A percentile compares a stretch with the other conserved stretches of the same genome.
Evolutionary conservation across 352 stramenopile species (phyloP).

Genomic region (Saprolegnia parasitica): DNA sequence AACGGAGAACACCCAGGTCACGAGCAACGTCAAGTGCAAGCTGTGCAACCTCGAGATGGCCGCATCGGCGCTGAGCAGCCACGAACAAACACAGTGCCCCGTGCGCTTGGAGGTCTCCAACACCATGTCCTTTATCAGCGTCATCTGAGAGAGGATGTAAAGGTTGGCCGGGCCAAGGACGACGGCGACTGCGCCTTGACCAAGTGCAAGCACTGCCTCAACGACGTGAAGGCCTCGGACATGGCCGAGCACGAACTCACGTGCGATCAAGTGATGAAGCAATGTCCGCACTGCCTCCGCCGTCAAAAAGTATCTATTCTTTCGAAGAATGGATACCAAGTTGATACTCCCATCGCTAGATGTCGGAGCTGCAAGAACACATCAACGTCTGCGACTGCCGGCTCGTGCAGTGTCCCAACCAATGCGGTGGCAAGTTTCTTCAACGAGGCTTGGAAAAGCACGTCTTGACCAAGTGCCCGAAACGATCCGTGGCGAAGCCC

Average conservation of each 20-base stretch:
- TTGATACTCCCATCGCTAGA: slow-evolving; percentile 32
- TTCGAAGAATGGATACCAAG: not conserved
- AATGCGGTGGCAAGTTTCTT: slow-evolving; percentile 74
- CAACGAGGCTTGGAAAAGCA: slow-evolving; percentile 73
- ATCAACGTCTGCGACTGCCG: slow-evolving; percentile 80
- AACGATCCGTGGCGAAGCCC: slow-evolving; percentile 30
- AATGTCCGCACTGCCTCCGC: slow-evolving; percentile 74
- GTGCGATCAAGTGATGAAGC: slow-evolving; percentile 79
- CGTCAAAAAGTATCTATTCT: slow-evolving; percentile 54
- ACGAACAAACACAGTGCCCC: slow-evolving; percentile 53
- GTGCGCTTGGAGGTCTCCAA: slow-evolving; percentile 35
- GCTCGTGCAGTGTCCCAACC: slow-evolving; percentile 65
- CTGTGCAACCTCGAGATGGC: slow-evolving; percentile 2
- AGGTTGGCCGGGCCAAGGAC: slow-evolving; percentile 12
- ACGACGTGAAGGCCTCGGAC: slow-evolving; percentile 42
- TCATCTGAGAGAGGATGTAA: not conserved
- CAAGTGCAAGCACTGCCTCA: slow-evolving; percentile 65
- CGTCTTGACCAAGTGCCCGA: slow-evolving; percentile 61
- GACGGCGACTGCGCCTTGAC: not conserved
- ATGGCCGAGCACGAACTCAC: slow-evolving; percentile 65
- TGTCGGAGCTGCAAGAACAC: slow-evolving; percentile 68
- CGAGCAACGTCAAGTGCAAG: not conserved
- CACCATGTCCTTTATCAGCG: not conserved
- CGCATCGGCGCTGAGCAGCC: slow-evolving; percentile 33
- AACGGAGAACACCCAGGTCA: not conserved